Evolutionary conservation across 1,284 basidiomycete species (phyloP).

Genomic region (Hemileia vastatrix): DNA sequence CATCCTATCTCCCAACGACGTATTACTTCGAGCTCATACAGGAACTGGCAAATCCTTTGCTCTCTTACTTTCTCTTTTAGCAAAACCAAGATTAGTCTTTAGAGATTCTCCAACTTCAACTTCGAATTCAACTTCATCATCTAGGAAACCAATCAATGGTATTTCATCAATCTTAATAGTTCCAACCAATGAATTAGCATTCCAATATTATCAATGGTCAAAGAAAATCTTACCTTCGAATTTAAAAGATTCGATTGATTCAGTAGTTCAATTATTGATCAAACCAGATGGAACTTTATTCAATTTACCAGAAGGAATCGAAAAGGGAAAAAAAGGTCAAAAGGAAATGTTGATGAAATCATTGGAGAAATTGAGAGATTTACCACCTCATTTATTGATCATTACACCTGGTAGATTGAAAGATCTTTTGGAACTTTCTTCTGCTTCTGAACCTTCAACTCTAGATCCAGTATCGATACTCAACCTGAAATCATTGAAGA

Average conservation of each 20-base stretch:
- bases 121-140: conserved; percentile 14
- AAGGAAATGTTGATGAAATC: too few relatives aligned
- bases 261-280: conserved; percentile 35
- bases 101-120: conserved; percentile 6
- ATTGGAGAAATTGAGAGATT: too few relatives aligned
- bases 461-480: too few relatives aligned
- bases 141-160: conserved; percentile 14
- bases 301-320: too few relatives aligned
- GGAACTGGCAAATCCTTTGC: conserved; percentile 41
- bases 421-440: too few relatives aligned
- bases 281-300: too few relatives aligned
- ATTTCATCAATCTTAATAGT: conserved; percentile 37
- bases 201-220: conserved; percentile 37
- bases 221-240: conserved; percentile 29
- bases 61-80: conserved; percentile 36
- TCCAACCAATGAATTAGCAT: conserved; percentile 39
- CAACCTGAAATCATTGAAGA: too few relatives aligned
- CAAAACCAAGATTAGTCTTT: conserved; percentile 38
- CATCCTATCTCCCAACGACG: too few relatives aligned
- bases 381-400: too few relatives aligned
- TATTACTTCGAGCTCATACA: conserved; percentile 39
- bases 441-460: too few relatives aligned
- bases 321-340: too few relatives aligned
- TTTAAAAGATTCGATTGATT: conserved; percentile 27
- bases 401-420: too few relatives aligned